phyloP scores from a whole-genome alignment of 352 stramenopile genomes.

The Globisporangium nodosum region DNA sequence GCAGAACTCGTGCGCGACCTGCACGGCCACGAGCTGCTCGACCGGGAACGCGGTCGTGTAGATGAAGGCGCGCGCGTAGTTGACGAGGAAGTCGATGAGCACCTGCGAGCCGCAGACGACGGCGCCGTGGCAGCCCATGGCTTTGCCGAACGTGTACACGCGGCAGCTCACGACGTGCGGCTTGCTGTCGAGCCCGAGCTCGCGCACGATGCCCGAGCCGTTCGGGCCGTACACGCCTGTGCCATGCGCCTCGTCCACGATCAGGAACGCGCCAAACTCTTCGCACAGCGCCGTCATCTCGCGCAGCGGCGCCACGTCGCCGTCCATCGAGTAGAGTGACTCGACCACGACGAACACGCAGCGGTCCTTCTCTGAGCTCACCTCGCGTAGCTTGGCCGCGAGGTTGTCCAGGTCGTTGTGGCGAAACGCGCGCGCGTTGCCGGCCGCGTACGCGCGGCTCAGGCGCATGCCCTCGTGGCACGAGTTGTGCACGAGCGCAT shows the following conservation, averaged over 20 bases:
- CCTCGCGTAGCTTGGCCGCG: conserved; percentile 16
- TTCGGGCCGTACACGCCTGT: conserved; percentile 86
- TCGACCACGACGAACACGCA: conserved; percentile 96
- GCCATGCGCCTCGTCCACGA: conserved; percentile 97
- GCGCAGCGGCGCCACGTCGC: conserved; percentile 90
- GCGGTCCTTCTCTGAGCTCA: conserved; percentile 3
- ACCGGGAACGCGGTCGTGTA: conserved; percentile 95
- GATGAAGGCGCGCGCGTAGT: conserved; percentile 97
- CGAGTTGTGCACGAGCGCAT: conserved; percentile 97
- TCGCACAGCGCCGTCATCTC: conserved; percentile 82
- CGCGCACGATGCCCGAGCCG: conserved; percentile 61
- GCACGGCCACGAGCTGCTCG: conserved; percentile 89
- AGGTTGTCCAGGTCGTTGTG: conserved; percentile 93
- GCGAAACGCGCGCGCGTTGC: conserved; percentile 54
- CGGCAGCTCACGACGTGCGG: conserved; percentile 74
- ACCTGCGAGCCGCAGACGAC: conserved; percentile 89
- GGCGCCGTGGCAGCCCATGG: conserved; percentile 93
- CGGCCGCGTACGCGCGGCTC: conserved; percentile 53
- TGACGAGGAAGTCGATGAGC: conserved; percentile 93
- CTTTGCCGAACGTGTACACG: conserved; percentile 97
- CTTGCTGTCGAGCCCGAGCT: conserved; percentile 72
- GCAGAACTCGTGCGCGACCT: conserved; percentile 88
- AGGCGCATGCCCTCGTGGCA: conserved; percentile 92
- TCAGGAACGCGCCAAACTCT: conserved; percentile 76
- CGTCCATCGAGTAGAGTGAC: conserved; percentile 99